Conservation (phyloP, 768 basidiomycete genomes). For the Leccinum subgranulosum region DNA sequence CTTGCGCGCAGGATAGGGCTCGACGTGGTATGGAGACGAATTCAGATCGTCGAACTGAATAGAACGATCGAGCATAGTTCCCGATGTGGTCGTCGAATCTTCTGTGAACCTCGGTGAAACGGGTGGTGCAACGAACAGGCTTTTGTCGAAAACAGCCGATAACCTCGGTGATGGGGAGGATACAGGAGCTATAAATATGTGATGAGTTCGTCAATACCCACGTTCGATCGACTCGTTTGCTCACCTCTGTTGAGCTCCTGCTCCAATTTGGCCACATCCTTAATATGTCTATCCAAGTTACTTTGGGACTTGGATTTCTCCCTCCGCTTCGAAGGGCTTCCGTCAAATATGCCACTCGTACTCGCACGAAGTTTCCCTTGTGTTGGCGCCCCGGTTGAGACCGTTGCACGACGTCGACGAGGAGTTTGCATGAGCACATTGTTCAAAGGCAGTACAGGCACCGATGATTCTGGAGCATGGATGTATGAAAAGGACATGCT, state of each 20-base stretch:
- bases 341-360: constrained; percentile 34
- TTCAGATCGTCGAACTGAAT: constrained; percentile 44
- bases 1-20: constrained; percentile 58
- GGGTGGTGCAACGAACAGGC: constrained; percentile 60
- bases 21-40: constrained; percentile 60
- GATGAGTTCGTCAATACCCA: constrained; percentile 2
- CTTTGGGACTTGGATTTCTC: constrained; percentile 68
- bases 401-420: constrained; percentile 55
- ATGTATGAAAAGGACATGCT: constrained; percentile 24
- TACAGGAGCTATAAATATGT: constrained; percentile 29
- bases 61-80: constrained; percentile 8
- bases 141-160: constrained; percentile 66
- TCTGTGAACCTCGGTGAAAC: constrained; percentile 37
- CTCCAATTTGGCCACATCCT: constrained; percentile 60
- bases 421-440: constrained; percentile 32
- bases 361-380: constrained; percentile 19
- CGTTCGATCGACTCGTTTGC: constrained; percentile 18
- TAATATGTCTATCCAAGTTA: constrained; percentile 64
- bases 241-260: constrained; percentile 62
- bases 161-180: constrained; percentile 47
- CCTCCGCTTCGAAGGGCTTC: constrained; percentile 59
- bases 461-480: constrained; percentile 18
- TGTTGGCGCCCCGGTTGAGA: constrained; percentile 62
- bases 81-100: constrained; percentile 30
- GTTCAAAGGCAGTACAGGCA: constrained; percentile 18